Base-by-base conservation (phyloP, 306 rosid species). In the Macrotyloma uniflorum region DNA sequence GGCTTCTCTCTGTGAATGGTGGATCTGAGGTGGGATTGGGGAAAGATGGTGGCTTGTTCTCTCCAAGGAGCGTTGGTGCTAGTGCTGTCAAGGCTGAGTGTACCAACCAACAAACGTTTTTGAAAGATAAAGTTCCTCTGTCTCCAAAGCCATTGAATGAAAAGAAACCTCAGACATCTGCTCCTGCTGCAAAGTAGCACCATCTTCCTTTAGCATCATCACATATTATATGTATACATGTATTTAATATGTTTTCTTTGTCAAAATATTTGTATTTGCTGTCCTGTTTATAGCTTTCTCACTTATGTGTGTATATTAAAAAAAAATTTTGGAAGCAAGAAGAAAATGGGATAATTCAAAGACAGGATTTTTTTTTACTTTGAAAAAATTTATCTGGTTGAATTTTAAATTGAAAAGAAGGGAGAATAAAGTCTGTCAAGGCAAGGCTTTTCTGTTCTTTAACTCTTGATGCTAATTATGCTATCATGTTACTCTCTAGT, bases 181-280 rank as follows among this genome's bases (percentile, higher is more conserved):
- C 97, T 58, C 86, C 90, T 36, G 90, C 92, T 55, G 88, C 92
- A 20, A 93, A 91, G 98, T 93, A 87, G 63, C 40, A 23, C 16
- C 74, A 26, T 46, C 66, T 23, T 80, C 20, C 47, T 71, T 67
- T 55, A 11, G 35, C 69, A 24, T 81, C 23, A 13, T 32, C 66
- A 15, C 18, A 24, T 16, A 26, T 46, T 40, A 59, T 58, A 59
- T 61, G 11, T 61, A 6, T 53, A 2, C 11, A 4, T 64, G 32
- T 45, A 42, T 49, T 14, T 19, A 23, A 54, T 36, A 4, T 57
- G 57, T 65, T 73, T 72, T 72, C 1, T 43, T 50, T 58, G 72
- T 18, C 61, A 66, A 40, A 46, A 69, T 36, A 8, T 38, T 24
- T 72, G 36, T 66, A 32, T 58, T 16, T 32, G 14, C 35, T 38